Conservation (phyloP, 805 yeast species). For the Sungouiella thailandica region DNA sequence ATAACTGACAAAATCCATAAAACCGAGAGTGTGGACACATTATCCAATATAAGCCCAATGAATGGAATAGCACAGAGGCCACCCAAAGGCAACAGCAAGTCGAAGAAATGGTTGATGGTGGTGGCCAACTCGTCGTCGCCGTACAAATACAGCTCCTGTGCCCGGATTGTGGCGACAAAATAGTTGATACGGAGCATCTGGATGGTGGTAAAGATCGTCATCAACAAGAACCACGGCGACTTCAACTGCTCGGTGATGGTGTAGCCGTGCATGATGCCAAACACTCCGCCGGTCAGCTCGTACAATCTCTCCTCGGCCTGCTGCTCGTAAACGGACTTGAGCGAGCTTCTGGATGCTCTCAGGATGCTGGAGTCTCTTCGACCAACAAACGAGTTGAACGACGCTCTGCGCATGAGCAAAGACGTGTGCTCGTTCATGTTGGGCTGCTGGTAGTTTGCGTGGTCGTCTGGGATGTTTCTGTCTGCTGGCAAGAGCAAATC, state of each 20-base stretch:
- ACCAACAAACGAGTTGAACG: conserved; percentile 12
- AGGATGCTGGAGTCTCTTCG: conserved; percentile 33
- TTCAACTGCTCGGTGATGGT: conserved; percentile 45
- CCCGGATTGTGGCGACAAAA: conserved; percentile 81
- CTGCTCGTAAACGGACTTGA: conserved; percentile 61
- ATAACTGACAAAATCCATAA: conserved; percentile 47
- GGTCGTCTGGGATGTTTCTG: conserved; percentile 21
- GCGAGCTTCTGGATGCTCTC: conserved; percentile 34
- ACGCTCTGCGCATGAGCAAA: conserved; percentile 31
- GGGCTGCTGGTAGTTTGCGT: conserved; percentile 23
- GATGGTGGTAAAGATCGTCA: conserved; percentile 74
- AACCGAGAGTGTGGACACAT: conserved; percentile 56
- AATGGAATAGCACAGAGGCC: conserved; percentile 85
- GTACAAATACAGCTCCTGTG: conserved; percentile 76
- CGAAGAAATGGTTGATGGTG: conserved; percentile 64
- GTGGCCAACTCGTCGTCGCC: conserved; percentile 50
- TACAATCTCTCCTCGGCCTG: conserved; percentile 55
- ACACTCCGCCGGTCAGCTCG: conserved; percentile 47
- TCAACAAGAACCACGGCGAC: conserved; percentile 72
- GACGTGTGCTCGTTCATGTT: conserved; percentile 38
- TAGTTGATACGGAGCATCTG: conserved; percentile 91
- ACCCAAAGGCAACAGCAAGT: conserved; percentile 82
- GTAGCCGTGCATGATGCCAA: conserved; percentile 73
- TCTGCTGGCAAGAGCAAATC: conserved; percentile 38
- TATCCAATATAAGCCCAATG: conserved; percentile 76